Base-by-base conservation (phyloP, 306 rosid genomes). In the Gillenia trifoliata region DNA sequence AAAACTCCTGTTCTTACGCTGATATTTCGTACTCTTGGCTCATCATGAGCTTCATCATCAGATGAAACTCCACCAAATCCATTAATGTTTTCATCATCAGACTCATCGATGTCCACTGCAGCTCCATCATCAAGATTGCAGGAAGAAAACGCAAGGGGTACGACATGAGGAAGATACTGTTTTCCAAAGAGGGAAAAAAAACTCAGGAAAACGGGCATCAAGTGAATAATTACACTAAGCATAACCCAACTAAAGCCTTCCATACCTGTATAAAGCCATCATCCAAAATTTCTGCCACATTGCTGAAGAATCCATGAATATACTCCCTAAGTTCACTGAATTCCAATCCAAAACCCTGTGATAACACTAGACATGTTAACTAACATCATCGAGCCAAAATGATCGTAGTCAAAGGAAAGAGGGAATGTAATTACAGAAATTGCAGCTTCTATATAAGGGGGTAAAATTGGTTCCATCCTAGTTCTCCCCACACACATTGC, bases 111-210 rank as follows among this genome's bases (percentile, higher is more conserved):
- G 81, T 95, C 91, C 71, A 95, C 93, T 0, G 96, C 98, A 78
- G 99, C 92, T 70, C 99, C 99, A 83, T 95, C 99, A 76, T 95
- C 99, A 75, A 95, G 96, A 87, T 95, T 89, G 93, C 97, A 95
- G 34, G 99, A 90, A 81, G 96, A 79, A 84, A 95, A 86, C 74
- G 96, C 98, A 28, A 92, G 89, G 33, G 98, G 96, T 70, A 92
- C 91, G 73, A 92, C 99, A 83, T 84, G 98, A 83, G 97, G 96
- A 78, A 95, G 99, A 86, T 92, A 90, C 99, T 95, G 99, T 81
- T 75, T 75, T 69, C 70, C 80, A 75, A 71, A 69, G 73, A 70
- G 43, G 78, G 72, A 72, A 71, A 49, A 71, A 54, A 43, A 71
- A 28, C 5, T 47, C 55, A 65, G 81, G 61, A 86, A 85, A 64